A percentile compares a stretch with the other conserved stretches of the same genome.
These are phyloP conservation scores for Sporothrix brasiliensis DNA, from an alignment of 2,329 filamentous ascomycete species.

Conservation along the genomic window DNA sequence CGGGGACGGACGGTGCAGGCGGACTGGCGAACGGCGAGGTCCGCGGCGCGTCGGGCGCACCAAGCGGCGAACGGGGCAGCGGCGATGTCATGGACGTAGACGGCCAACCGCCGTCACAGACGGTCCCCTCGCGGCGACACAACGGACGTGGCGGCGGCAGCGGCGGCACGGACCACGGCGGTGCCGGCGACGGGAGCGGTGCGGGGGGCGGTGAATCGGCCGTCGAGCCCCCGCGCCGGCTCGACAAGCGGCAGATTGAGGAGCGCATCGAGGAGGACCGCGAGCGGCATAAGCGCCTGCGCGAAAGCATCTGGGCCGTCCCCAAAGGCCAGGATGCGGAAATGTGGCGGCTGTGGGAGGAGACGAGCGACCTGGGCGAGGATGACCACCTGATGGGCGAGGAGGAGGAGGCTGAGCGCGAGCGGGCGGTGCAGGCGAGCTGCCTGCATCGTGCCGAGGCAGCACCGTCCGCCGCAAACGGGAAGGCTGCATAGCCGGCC, in stretches of 20 bases:
- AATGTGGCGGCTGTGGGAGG: slow-evolving; percentile 80
- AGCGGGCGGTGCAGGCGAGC: slow-evolving; percentile 43
- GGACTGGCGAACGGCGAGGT: neutral
- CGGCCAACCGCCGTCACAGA: slow-evolving; percentile 48
- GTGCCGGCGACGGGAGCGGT: slow-evolving; percentile 38
- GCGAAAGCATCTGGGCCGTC: slow-evolving; percentile 93
- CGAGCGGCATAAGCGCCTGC: slow-evolving; percentile 86
- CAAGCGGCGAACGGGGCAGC: neutral
- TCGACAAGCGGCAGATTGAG: slow-evolving; percentile 89
- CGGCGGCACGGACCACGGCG: slow-evolving; percentile 32
- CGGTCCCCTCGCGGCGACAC: slow-evolving; percentile 42
- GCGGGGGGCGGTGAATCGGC: slow-evolving; percentile 40
- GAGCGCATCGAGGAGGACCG: slow-evolving; percentile 96
- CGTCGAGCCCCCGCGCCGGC: slow-evolving; percentile 41
- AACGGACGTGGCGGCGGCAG: neutral
- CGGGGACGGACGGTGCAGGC: slow-evolving; percentile 27
- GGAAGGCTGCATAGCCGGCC: neutral
- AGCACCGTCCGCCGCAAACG: neutral
- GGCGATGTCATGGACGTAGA: slow-evolving; percentile 41
- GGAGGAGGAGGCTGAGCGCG: slow-evolving; percentile 67
- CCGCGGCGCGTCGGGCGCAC: neutral
- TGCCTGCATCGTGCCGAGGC: slow-evolving; percentile 45
- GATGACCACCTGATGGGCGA: slow-evolving; percentile 78
- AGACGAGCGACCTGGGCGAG: slow-evolving; percentile 81
- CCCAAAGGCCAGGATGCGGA: slow-evolving; percentile 67